Percentiles rank a stretch among this genome's conserved stretches.
Evolutionary conservation across 129 eudicot genomes (phyloP).

Genomic region (Artemisia annua): DNA sequence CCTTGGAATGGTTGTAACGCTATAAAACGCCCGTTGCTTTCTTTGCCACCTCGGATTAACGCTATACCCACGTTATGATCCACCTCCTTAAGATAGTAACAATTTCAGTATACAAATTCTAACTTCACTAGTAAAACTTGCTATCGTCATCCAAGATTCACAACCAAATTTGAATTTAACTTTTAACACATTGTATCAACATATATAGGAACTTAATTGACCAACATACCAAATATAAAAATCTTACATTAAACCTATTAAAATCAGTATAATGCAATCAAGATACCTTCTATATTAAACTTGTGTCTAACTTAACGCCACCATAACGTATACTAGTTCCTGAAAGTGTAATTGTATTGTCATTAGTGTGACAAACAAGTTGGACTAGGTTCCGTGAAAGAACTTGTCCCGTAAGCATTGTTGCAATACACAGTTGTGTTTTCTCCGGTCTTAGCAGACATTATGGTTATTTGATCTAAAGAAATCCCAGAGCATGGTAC

Average conservation of each 20-base stretch:
- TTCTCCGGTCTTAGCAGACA: constrained; percentile 13
- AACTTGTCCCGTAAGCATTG: constrained; percentile 36
- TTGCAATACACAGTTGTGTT: constrained; percentile 27
- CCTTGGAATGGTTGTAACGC: too few relatives aligned
- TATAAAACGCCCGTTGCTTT: too few relatives aligned
- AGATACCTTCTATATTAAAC: not conserved
- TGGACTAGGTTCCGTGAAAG: constrained; percentile 27
- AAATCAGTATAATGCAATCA: too few relatives aligned
- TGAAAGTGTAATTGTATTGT: not conserved
- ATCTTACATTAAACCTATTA: constrained; percentile 1
- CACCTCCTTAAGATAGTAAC: too few relatives aligned
- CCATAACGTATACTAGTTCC: not conserved
- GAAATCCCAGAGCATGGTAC: constrained; percentile 42
- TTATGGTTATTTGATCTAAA: constrained; percentile 41
- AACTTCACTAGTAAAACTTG: not conserved
- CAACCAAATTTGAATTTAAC: not conserved
- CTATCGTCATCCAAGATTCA: not conserved
- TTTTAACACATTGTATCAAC: not conserved
- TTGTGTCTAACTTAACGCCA: not conserved
- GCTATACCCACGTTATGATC: too few relatives aligned
- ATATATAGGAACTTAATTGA: not conserved
- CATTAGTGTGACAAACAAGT: constrained; percentile 27
- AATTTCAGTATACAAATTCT: too few relatives aligned
- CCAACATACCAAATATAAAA: constrained; percentile 3
- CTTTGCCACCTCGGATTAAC: too few relatives aligned